phyloP scores from a whole-genome alignment of 306 rosid species.

The Begonia loranthoides region DNA sequence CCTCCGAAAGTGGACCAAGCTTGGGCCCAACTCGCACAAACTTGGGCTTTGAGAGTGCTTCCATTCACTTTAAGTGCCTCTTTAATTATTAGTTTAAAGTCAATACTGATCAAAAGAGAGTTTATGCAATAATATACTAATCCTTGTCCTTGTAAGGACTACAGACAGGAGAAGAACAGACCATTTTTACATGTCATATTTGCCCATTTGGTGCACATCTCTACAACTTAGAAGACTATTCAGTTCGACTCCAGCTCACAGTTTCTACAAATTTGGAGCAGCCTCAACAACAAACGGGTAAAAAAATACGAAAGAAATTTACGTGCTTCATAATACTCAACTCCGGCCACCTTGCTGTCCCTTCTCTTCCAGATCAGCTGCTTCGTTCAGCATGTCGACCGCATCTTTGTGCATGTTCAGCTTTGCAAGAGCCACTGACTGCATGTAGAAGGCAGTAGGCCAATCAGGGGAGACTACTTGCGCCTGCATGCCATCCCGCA shows the following conservation, averaged over 20 bases:
- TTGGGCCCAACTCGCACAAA: no score
- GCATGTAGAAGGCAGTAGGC: constrained; percentile 97
- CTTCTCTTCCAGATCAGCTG: constrained; percentile 80
- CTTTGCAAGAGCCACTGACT: constrained; percentile 94
- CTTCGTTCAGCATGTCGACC: constrained; percentile 90
- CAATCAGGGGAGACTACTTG: constrained; percentile 89
- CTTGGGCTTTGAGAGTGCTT: no score
- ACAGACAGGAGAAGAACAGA: no score
- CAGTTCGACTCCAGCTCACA: constrained; percentile 46
- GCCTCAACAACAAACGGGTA: constrained; percentile 27
- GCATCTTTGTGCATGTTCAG: constrained; percentile 95
- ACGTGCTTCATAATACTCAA: constrained; percentile 20
- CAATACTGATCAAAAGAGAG: no score
- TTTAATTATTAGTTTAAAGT: no score
- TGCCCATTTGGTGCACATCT: no score
- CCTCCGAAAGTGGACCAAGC: no score
- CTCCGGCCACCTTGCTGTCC: constrained; percentile 67
- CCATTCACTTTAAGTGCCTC: no score
- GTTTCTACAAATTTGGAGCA: constrained; percentile 58
- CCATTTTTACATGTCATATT: no score
- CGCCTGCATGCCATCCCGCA: constrained; percentile 98
- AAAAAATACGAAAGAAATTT: constrained; percentile 1
- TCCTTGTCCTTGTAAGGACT: no score
- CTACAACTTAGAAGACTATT: constrained; percentile 25
- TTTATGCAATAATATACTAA: no score